Percentiles rank a stretch among this genome's conserved stretches.
These are phyloP conservation scores for Starmerella khaoyaiensis DNA, from an alignment of 805 yeast genomes.

Conservation along the genomic window DNA sequence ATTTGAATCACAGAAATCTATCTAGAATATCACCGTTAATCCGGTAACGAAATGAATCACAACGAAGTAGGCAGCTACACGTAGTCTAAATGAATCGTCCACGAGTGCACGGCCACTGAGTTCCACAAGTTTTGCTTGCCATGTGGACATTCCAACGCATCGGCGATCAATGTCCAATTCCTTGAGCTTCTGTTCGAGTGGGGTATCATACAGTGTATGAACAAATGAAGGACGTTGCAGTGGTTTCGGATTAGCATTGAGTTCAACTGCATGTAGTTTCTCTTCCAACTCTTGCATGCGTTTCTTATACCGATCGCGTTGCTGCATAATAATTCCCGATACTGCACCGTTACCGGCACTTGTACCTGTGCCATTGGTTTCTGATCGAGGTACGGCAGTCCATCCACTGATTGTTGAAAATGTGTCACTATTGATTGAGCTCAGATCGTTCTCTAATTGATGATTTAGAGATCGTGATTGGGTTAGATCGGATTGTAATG, in stretches of 20 bases:
- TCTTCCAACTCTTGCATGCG: conserved; percentile 74
- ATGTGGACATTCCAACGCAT: conserved; percentile 54
- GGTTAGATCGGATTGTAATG: conserved; percentile 18
- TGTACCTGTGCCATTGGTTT: conserved; percentile 23
- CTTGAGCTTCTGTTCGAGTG: conserved; percentile 69
- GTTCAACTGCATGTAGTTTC: conserved; percentile 50
- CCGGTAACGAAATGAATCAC: conserved; percentile 53
- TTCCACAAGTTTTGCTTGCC: conserved; percentile 53
- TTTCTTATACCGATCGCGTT: conserved; percentile 84
- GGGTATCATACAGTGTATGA: conserved; percentile 57
- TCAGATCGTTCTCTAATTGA: conserved; percentile 63
- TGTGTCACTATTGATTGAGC: conserved; percentile 19
- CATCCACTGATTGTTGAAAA: conserved; percentile 28
- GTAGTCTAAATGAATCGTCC: conserved; percentile 12
- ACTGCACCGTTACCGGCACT: conserved; percentile 13
- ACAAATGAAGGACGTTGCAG: conserved; percentile 60
- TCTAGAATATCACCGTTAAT: conserved; percentile 3
- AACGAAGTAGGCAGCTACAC: conserved; percentile 47
- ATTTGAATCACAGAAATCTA: neutral
- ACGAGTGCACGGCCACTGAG: conserved; percentile 26
- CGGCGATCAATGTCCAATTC: conserved; percentile 65
- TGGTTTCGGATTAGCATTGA: conserved; percentile 53
- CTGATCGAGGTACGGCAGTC: conserved; percentile 28
- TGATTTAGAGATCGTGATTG: conserved; percentile 37
- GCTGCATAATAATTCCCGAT: conserved; percentile 80